These are phyloP conservation scores for Linum tenue DNA, from an alignment of 345 rosid genomes.

Conservation along the genomic window DNA sequence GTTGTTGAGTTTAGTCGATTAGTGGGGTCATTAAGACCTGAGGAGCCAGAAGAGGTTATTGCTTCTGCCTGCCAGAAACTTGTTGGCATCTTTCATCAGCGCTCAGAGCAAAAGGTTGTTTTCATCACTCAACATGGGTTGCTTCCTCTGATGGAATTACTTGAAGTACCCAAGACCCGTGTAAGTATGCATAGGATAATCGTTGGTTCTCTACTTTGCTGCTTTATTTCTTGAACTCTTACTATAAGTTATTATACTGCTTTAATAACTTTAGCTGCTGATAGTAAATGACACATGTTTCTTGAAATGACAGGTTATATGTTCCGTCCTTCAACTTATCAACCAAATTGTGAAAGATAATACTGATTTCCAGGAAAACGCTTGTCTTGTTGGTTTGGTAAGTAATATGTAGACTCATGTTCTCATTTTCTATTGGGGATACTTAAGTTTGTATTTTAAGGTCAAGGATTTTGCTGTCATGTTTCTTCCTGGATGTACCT, in stretches of 20 bases:
- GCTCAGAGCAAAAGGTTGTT: conserved; percentile 79
- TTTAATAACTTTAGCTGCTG: conserved; percentile 1
- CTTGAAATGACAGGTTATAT: conserved; percentile 55
- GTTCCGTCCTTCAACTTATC: conserved; percentile 82
- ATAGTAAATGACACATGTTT: conserved; percentile 10
- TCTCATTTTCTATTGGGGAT: background rate
- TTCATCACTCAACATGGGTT: conserved; percentile 87
- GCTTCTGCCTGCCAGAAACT: conserved; percentile 81
- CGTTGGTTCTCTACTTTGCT: background rate
- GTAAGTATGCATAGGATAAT: conserved; percentile 39
- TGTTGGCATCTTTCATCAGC: conserved; percentile 65
- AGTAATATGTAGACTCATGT: background rate
- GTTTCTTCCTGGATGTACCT: background rate
- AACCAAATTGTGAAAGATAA: conserved; percentile 78
- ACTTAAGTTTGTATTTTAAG: background rate
- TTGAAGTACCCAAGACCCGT: conserved; percentile 68
- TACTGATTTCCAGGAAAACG: conserved; percentile 86
- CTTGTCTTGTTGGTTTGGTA: conserved; percentile 81
- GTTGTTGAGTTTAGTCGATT: conserved; percentile 89
- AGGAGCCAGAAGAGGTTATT: conserved; percentile 85
- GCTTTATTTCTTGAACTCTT: background rate
- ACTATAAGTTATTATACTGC: background rate
- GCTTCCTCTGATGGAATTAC: conserved; percentile 85
- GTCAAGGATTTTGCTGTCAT: background rate
- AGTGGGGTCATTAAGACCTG: conserved; percentile 70